phyloP scores from a whole-genome alignment of 208 protist species.

The Acanthamoeba castellanii region DNA sequence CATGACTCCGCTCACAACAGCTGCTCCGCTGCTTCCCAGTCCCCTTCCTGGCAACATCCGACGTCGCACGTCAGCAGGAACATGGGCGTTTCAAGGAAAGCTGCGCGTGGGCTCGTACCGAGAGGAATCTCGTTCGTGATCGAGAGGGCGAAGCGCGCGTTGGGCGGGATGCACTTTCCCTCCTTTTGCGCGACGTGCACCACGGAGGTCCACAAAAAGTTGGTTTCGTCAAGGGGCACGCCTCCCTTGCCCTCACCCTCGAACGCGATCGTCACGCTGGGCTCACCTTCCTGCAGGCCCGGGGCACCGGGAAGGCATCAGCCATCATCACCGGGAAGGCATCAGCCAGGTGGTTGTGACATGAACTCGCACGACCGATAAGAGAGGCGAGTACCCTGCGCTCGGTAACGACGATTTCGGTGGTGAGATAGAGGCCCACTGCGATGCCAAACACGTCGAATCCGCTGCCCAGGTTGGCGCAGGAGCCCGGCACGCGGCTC shows the following conservation, averaged over 20 bases:
- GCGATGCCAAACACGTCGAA: slow-evolving; percentile 71
- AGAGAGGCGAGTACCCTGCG: not conserved
- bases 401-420: not conserved
- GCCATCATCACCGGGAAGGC: not conserved
- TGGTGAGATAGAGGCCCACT: slow-evolving; percentile 29
- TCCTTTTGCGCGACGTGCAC: slow-evolving; percentile 10
- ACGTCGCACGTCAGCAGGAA: not conserved
- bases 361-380: not conserved
- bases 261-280: slow-evolving; percentile 24
- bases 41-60: not conserved
- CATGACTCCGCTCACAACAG: slow-evolving; percentile 63
- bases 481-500: slow-evolving; percentile 44
- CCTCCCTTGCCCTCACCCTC: slow-evolving; percentile 35
- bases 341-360: too few relatives aligned
- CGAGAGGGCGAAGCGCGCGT: slow-evolving; percentile 19
- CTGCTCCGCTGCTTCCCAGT: slow-evolving; percentile 66
- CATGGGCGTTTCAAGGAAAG: too few relatives aligned
- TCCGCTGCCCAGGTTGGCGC: slow-evolving; percentile 63
- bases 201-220: slow-evolving; percentile 63
- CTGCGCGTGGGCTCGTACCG: not conserved
- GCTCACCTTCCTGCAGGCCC: not conserved
- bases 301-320: not conserved
- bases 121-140: slow-evolving; percentile 54
- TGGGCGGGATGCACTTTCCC: not conserved
- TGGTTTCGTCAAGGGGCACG: slow-evolving; percentile 55